These are phyloP conservation scores for Silybum marianum DNA, from an alignment of 129 eudicot genomes.

Conservation along the genomic window DNA sequence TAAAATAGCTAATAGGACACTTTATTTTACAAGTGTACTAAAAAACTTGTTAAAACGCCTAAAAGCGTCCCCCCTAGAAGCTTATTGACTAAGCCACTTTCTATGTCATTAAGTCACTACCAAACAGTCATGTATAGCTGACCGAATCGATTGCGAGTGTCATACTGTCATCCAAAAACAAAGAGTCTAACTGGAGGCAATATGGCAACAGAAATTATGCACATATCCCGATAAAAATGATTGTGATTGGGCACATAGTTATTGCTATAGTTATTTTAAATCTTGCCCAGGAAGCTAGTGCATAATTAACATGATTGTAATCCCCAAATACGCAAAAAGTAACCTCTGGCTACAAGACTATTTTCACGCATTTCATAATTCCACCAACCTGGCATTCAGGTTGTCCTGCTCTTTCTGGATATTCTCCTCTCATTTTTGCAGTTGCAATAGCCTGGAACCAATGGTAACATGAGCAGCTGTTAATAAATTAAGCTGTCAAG, in stretches of 20 bases:
- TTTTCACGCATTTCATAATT: neutral
- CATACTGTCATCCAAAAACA: neutral
- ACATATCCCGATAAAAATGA: neutral
- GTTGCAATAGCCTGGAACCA: conserved; percentile 77
- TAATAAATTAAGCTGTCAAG: neutral
- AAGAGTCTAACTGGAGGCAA: neutral
- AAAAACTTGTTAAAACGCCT: too few relatives aligned
- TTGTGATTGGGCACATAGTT: neutral
- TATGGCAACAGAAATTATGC: neutral
- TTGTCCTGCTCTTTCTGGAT: conserved; percentile 87
- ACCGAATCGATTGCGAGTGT: too few relatives aligned
- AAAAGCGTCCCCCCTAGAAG: too few relatives aligned
- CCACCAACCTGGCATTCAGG: conserved; percentile 76
- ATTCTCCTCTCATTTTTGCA: conserved; percentile 86
- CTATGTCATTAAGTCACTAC: too few relatives aligned
- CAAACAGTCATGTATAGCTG: too few relatives aligned
- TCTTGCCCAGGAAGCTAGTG: neutral
- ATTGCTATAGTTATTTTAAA: neutral
- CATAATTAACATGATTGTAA: neutral
- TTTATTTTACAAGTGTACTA: too few relatives aligned
- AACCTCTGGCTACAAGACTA: neutral
- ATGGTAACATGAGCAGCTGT: conserved; percentile 2
- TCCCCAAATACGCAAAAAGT: neutral
- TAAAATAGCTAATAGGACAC: too few relatives aligned
- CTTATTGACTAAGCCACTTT: too few relatives aligned